These are phyloP conservation scores for Boechera stricta DNA, from an alignment of 345 rosid species.

Conservation along the genomic window DNA sequence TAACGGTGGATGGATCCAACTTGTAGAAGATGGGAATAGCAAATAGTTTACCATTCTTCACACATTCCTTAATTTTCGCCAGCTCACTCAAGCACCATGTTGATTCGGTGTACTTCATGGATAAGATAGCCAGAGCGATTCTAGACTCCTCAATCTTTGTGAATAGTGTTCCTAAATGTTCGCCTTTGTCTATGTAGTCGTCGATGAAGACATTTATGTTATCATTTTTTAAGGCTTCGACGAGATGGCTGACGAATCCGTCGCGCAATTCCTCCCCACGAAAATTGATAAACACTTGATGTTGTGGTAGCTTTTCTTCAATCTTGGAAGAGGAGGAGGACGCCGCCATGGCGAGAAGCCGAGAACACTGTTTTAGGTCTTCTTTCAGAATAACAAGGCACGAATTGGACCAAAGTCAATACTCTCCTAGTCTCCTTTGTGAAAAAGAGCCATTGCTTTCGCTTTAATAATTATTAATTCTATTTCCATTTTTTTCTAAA, in stretches of 20 bases:
- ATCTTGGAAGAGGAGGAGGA: not conserved
- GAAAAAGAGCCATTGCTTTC: too few species aligned
- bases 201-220: constrained; percentile 27
- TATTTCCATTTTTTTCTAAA: too few species aligned
- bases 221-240: not conserved
- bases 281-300: constrained; percentile 40
- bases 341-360: not conserved
- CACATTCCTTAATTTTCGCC: not conserved
- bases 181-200: not conserved
- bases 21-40: constrained; percentile 28
- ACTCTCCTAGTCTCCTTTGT: too few species aligned
- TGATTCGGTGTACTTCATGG: not conserved
- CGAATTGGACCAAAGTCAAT: too few species aligned
- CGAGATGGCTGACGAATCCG: constrained; percentile 35
- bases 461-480: too few species aligned
- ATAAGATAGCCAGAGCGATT: constrained; percentile 11
- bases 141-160: not conserved
- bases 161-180: not conserved
- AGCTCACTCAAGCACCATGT: constrained; percentile 24
- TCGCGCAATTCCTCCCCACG: constrained; percentile 21
- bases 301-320: not conserved
- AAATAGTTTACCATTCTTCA: not conserved
- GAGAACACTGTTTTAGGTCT: too few species aligned
- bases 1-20: not conserved
- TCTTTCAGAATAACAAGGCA: too few species aligned